phyloP scores from a whole-genome alignment of 75 land plant genomes.

The Larix kaempferi region DNA sequence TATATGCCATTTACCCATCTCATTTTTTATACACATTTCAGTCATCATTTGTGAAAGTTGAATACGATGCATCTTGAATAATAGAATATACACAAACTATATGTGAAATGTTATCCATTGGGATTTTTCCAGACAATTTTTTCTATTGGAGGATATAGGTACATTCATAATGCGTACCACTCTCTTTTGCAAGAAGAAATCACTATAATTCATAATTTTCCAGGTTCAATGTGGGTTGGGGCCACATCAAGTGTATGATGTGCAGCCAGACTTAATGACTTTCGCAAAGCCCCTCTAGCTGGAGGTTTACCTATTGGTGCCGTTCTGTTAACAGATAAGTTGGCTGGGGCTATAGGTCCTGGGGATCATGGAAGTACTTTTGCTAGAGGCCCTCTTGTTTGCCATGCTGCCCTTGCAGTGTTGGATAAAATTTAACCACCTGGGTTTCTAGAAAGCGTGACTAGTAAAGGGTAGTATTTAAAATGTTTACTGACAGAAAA shows the following conservation, averaged over 20 bases:
- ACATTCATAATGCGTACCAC: no score
- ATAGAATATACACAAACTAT: no score
- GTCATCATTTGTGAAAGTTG: no score
- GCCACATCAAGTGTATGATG: constrained; percentile 77
- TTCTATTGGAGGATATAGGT: no score
- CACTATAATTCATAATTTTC: neutral
- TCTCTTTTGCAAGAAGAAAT: neutral
- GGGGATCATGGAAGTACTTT: constrained; percentile 96
- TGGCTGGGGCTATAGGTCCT: constrained; percentile 51
- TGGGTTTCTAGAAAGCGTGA: constrained; percentile 61
- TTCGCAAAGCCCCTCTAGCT: constrained; percentile 83
- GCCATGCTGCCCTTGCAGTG: constrained; percentile 64
- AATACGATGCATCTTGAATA: no score
- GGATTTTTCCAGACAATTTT: no score
- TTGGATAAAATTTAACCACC: constrained; percentile 63
- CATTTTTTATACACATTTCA: no score
- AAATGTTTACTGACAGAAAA: constrained; percentile 40
- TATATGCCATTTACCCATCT: no score
- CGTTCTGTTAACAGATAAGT: constrained; percentile 61
- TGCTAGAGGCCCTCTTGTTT: constrained; percentile 84
- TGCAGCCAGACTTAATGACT: constrained; percentile 87
- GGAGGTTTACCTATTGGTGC: constrained; percentile 92
- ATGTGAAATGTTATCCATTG: no score
- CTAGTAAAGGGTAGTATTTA: constrained; percentile 54
- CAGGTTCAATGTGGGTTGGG: constrained; percentile 96